phyloP scores from a whole-genome alignment of 2,329 filamentous ascomycete species.

The Plenodomus tracheiphilus region DNA sequence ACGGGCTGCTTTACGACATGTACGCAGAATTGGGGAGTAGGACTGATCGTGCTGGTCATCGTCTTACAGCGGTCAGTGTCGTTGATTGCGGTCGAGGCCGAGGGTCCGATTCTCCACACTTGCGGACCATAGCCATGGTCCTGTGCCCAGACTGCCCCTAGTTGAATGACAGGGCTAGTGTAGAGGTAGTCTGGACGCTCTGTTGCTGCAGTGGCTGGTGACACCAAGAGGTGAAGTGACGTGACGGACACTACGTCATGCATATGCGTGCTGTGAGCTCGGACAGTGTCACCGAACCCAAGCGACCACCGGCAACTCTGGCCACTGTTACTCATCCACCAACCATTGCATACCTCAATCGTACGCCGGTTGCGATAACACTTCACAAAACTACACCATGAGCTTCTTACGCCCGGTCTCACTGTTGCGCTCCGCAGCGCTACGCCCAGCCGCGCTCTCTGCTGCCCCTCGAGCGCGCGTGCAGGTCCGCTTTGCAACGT shows the following conservation, averaged over 20 bases:
- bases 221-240: not conserved
- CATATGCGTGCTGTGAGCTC: not conserved
- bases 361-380: slow-evolving; percentile 3
- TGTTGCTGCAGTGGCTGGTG: not conserved
- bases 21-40: slow-evolving; percentile 20
- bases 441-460: slow-evolving; percentile 25
- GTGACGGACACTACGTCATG: not conserved
- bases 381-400: slow-evolving; percentile 24
- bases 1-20: slow-evolving; percentile 22
- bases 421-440: slow-evolving; percentile 32
- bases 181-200: not conserved
- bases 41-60: not conserved
- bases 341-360: not conserved
- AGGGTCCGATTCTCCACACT: not conserved
- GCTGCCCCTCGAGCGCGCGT: slow-evolving; percentile 30
- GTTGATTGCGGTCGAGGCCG: not conserved
- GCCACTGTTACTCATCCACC: not conserved
- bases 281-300: not conserved
- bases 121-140: not conserved
- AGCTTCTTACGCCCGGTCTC: slow-evolving; percentile 33
- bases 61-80: not conserved
- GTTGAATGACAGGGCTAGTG: not conserved
- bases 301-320: not conserved
- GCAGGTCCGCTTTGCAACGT: slow-evolving; percentile 40
- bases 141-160: not conserved